Base-by-base conservation (phyloP, 129 eudicot genomes). In the Flaveria robusta region DNA sequence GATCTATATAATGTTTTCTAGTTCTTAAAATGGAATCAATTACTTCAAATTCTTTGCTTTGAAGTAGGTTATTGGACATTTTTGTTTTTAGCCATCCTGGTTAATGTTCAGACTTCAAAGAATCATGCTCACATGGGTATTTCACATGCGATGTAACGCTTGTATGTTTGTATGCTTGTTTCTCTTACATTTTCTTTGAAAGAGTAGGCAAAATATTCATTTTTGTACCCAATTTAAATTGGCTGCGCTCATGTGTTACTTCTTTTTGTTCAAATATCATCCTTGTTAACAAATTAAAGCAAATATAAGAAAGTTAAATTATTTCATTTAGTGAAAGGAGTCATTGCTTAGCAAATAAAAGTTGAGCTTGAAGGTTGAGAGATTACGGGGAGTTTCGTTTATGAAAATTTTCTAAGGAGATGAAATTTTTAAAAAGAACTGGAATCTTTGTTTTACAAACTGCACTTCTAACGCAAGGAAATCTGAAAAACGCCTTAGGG, bases 81-180 rank as follows among this genome's bases (percentile, higher is more conserved):
- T 41, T 59, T 56, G 68, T 73, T 37, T 16, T 59, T 16, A 29
- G 42, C 24, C 18, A 11, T 42, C 77, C 68, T 56, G 51, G 23
- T 7, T 39, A 58, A 31, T 72, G 66, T 54, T 72, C 50, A 55
- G 39, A 34, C 39, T 34, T 34, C 39, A 34, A 31, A 54, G 15
- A 18, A 54, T 31, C 66, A 15, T 71, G 45, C 46, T 29, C 75
- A 26, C 75, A 27, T 71, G 46, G 75, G 75, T 29, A 49, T 27
- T 46, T 34, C 39, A 34, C 39, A 34, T 34, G 39, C 39, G 49
- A 43, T 43, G 49, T 43, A 43, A 43, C 2, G 49, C 49, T 8
- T 43, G 49, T 9, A 11, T 43, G 9, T 43, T 72, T 9, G 20
- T 29, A 72, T 54, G n/a, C 55, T n/a, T 72, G 49, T 52, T 42